Base-by-base conservation (phyloP, 257 asterid genomes). In the Nemophila menziesii region DNA sequence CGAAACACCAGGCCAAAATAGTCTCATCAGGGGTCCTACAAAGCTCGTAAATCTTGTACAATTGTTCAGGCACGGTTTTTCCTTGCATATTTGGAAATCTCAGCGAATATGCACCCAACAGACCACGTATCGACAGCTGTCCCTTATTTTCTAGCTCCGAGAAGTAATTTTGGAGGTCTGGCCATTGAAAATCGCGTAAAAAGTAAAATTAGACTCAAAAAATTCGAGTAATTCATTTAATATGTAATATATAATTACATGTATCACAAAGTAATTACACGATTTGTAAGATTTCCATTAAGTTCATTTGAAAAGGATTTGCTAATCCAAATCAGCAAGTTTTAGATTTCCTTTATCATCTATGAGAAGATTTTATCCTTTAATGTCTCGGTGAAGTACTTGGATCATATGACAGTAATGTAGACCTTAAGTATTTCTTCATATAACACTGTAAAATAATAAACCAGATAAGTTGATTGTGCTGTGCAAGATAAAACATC, bases 71-170 rank as follows among this genome's bases (percentile, higher is more conserved):
- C 98, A 87, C 83, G 10, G 95, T 92, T 44, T 78, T 87, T 38
- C 90, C 97, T 44, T 63, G 48, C 73, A 87, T 72, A 55, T 83
- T 89, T 13, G 95, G 93, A 66, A 54, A 87, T 92, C 63, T 87
- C 97, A 46, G 95, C 95, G 64, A 87, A 87, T 55, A 87, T 83
- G 61, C 97, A 87, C 57, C 97, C 97, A 51, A 83, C 97, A 16
- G 97, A 87, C 97, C 97, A 87, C 97, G 83, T 73, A 73, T 87
- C 97, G 57, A 87, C 95, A 24, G 95, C 76, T 29, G 97, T 92
- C 47, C 95, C 97, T 66, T 87, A 87, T 59, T 83, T 80, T 21
- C 93, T 87, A 66, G 97, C 89, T 64, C 97, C 97, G 44, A 87
- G 93, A 54, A 87, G 86, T 65, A 87, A 72, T 65, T 87, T 95